Base-by-base conservation (phyloP, 2,329 filamentous ascomycete genomes). In the Pleomassaria siparia region DNA sequence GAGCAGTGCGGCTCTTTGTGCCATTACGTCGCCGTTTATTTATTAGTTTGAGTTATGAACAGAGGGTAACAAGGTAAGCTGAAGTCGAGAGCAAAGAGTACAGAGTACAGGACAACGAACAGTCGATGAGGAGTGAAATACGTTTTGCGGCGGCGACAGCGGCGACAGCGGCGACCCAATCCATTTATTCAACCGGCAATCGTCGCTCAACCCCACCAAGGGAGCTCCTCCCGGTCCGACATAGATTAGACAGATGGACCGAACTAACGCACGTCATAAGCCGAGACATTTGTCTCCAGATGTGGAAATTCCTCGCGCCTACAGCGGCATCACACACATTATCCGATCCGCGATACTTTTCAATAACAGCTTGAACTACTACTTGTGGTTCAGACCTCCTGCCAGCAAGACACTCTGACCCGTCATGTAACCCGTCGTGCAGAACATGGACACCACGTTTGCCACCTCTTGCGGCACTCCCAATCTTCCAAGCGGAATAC, bases 1-100 rank as follows among this genome's bases (percentile, higher is more conserved):
- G 11, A 79, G 67, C 13, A 79, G 69, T 16, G 73, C 74, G 43
- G 62, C 64, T 51, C 63, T 60, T 60, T 65, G 54, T 20, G 66
- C 47, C 67, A 71, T 70, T 29, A 41, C 40, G 42, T 12, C 24
- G 30, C 13, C 5, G 24, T n/a, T n/a, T n/a, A n/a, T n/a, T n/a
- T n/a, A n/a, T n/a, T n/a, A 6, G 6, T 32, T 13, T 33, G 18
- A 18, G 2, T 16, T 4, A 28, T n/a, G 24, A 13, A 12, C 7
- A 18, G 32, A 40, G 37, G 5, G 25, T 39, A 18, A 3, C 5
- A n/a, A 16, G n/a, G 37, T 28, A 12, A 20, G 24, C 28, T 24
- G n/a, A 21, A 28, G 26, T 16, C 10, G n/a, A 8, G 6, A 9
- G 3, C 4, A 20, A 12, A 24, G 8, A 11, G 35, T 11, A 24